Evolutionary conservation across 225 moss, liverwort and hornwort genomes (phyloP).

Genomic region (Pseudoscleropodium purum): DNA sequence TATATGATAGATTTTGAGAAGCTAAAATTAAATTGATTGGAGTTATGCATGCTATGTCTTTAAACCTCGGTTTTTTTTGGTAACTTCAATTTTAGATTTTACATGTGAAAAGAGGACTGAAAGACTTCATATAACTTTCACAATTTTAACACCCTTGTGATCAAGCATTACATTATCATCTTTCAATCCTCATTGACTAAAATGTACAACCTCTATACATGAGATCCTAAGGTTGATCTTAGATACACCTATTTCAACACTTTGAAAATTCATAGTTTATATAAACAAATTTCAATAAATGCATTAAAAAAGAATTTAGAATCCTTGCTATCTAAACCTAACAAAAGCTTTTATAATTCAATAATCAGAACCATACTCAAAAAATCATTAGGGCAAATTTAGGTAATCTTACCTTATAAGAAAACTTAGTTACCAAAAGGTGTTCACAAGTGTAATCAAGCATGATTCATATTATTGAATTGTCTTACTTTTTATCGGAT

Average conservation of each 20-base stretch:
- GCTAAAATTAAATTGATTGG: neutral
- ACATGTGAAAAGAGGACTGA: too few species aligned
- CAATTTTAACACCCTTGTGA: too few species aligned
- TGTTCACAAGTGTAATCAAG: neutral
- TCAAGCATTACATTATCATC: too few species aligned
- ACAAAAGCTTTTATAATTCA: neutral
- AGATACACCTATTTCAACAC: neutral
- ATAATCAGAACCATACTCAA: rapidly evolving
- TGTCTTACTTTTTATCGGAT: neutral
- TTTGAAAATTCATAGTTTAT: neutral
- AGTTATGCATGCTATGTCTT: neutral
- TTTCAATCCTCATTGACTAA: too few species aligned
- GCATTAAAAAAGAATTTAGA: rapidly evolving
- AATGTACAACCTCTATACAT: neutral
- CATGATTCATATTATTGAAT: neutral
- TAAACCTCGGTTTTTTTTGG: too few species aligned
- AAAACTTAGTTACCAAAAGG: neutral
- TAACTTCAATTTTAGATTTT: too few species aligned
- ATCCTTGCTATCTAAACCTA: neutral
- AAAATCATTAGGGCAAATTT: rapidly evolving
- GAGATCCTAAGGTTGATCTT: too few species aligned
- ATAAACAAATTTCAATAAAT: neutral
- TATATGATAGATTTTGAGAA: neutral
- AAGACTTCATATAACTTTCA: too few species aligned
- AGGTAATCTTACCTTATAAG: too few species aligned